These are phyloP conservation scores for Aureobasidium sp. DNA, from an alignment of 2,329 filamentous ascomycete species.

Conservation along the genomic window DNA sequence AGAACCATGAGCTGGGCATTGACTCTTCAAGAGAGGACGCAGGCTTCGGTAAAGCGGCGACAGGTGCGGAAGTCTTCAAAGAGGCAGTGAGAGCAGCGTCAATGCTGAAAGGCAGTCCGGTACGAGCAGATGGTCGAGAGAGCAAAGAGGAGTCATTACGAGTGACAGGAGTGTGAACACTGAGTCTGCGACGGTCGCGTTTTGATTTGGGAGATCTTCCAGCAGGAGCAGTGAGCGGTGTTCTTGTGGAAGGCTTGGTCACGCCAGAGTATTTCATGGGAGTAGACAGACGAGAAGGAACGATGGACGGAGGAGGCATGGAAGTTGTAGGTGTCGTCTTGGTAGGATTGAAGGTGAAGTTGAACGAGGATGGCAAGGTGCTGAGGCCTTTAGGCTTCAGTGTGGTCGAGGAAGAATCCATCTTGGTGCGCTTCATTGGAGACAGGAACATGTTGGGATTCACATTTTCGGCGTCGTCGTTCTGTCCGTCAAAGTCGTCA, in stretches of 20 bases:
- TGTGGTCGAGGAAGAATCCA: slow-evolving; percentile 25
- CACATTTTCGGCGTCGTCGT: slow-evolving; percentile 51
- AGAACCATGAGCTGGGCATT: slow-evolving; percentile 64
- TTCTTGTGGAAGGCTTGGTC: slow-evolving; percentile 39
- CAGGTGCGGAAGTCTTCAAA: slow-evolving; percentile 47
- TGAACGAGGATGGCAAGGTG: slow-evolving; percentile 28
- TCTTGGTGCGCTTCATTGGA: slow-evolving; percentile 49
- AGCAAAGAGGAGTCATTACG: slow-evolving; percentile 67
- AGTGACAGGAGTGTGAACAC: slow-evolving; percentile 48
- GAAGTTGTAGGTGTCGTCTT: slow-evolving; percentile 26
- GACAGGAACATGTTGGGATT: slow-evolving; percentile 47
- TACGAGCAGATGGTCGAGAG: slow-evolving; percentile 38
- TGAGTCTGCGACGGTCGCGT: slow-evolving; percentile 61
- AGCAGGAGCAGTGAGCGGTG: slow-evolving; percentile 54
- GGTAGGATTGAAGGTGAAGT: slow-evolving; percentile 20
- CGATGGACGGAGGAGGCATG: slow-evolving; percentile 32
- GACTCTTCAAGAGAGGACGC: slow-evolving; percentile 50
- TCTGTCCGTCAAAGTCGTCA: slow-evolving; percentile 29
- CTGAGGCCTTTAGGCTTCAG: slow-evolving; percentile 35
- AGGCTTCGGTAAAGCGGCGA: slow-evolving; percentile 31
- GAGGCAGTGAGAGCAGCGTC: slow-evolving; percentile 76
- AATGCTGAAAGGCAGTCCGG: slow-evolving; percentile 65
- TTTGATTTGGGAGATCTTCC: slow-evolving; percentile 74
- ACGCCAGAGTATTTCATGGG: slow-evolving; percentile 32
- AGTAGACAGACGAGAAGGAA: slow-evolving; percentile 27